Evolutionary conservation across 805 yeast genomes (phyloP), one percentile per base, ranked within the genome.

Genomic region (Pichia paraexigua): DNA sequence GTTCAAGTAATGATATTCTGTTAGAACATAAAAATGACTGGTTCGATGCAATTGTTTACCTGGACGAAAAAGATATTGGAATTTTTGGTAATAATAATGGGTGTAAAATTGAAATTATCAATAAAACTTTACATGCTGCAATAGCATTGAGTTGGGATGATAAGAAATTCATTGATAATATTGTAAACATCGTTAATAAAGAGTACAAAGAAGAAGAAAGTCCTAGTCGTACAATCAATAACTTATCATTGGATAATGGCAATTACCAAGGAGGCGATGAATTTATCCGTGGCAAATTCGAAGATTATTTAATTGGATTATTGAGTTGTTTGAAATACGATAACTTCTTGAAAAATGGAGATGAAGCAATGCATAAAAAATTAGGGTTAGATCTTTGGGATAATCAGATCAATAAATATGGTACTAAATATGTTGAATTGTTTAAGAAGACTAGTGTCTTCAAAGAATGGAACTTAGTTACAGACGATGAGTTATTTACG

Each of bases 1-100:
- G 99, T 0, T 83, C 95, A 42, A 90, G 97, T 5, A 94, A 94
- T 68, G 82, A 91, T 41, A 71, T 94, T 41, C 71, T 94, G 42
- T 69, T 86, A 45, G 84, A 83, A 60, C 88, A 83, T 55, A 80
- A 80, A 52, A 62, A 70, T 1, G 77, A 74, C 48, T 66, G 79
- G 49, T 81, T 88, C 42, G 97, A 92, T 62, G 60, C 91, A 8
- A 66, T 90, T 43, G 80, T 92, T 1, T 80, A 88, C 60, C 71
- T 87, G 44, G 95, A 87, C 56, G 65, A 66, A 2, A 52, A 57
- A 52, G 58, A 55, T 10, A 22, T 57, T 20, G 48, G 48, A 1
- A 12, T 55, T 24, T 49, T 53, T 20, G 47, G 52, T 15, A 35
- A 39, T 10, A 21, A 25, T 28, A 39, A 44, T 15, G 47, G 57